A percentile compares a stretch with the other conserved stretches of the same genome.
Conservation (phyloP, 768 basidiomycete species). For the Lyophyllum semitale region DNA sequence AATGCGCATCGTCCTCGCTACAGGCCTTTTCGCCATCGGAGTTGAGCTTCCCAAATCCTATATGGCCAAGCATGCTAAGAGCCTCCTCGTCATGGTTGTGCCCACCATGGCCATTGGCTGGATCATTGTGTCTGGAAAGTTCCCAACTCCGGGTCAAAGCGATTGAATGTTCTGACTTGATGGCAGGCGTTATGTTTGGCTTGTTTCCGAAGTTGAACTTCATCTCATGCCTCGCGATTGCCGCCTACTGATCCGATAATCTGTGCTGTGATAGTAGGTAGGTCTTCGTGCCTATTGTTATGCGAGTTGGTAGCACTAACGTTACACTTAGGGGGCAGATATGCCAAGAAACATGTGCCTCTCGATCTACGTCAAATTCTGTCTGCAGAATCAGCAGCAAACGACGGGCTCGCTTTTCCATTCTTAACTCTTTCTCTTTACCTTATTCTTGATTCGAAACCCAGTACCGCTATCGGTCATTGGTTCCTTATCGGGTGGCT, state of each 20-base stretch:
- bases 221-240: conserved; percentile 80
- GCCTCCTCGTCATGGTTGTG: conserved; percentile 61
- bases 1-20: conserved; percentile 91
- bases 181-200: no score
- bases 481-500: conserved; percentile 89
- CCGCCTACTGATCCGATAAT: conserved; percentile 96
- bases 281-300: conserved; percentile 15
- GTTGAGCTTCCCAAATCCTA: no score
- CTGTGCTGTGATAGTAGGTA: conserved; percentile 79
- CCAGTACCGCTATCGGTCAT: no score
- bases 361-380: conserved; percentile 80
- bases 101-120: conserved; percentile 89
- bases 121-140: conserved; percentile 70
- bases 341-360: conserved; percentile 70
- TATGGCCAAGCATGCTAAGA: conserved; percentile 76
- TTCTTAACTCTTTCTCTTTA: conserved; percentile 88
- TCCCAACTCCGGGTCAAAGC: not conserved
- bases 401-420: conserved; percentile 91
- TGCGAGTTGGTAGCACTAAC: not conserved
- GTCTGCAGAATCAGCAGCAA: no score
- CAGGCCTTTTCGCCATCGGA: conserved; percentile 92
- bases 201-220: conserved; percentile 73
- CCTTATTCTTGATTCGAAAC: conserved; percentile 72
- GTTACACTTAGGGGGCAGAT: conserved; percentile 60
- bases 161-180: not conserved